Base-by-base conservation (phyloP, 306 rosid species). In the Hippophae gyantsensis region DNA sequence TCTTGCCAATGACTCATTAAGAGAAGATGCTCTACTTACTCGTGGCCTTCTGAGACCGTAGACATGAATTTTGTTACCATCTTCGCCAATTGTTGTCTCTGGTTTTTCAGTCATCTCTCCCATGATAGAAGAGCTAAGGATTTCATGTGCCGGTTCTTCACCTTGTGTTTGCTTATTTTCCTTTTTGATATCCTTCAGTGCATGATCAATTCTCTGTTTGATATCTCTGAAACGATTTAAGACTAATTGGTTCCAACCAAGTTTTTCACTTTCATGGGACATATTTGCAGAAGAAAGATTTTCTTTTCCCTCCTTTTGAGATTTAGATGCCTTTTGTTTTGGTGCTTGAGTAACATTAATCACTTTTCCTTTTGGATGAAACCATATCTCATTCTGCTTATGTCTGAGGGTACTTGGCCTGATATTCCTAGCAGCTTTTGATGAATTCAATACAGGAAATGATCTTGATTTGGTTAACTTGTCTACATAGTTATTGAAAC, bases 211-310 rank as follows among this genome's bases (percentile, higher is more conserved):
- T 83, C 79, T 92, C 74, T 75, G 87, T 78, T 80, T 88, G 48
- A 85, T 76, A 62, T 69, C 71, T 73, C 78, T 83, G 79, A 92
- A 86, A 25, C 84, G 89, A 54, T 81, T 84, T 54, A 85, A 14
- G 49, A 88, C 99, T 72, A 74, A 43, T 51, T 85, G 89, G 74
- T 88, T 92, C 99, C 99, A 92, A 45, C 95, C 95, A 63, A 63
- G 81, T 65, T 76, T 72, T 69, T 55, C 71, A 50, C 62, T 52
- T 65, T 76, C 84, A 53, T 61, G 75, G 49, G 84, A 56, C 14
- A 70, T 43, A 41, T 62, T 69, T 13, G 64, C 9, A 13, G 73
- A 74, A 70, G 82, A 66, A 52, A 42, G 14, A 26, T 50, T 63
- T 42, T 63, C 8, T 45, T 67, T 71, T 61, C 68, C 72, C 66